Evolutionary conservation across 495 filamentous ascomycete genomes (phyloP), one percentile per base, ranked within the genome.

Genomic region (Trichocladium uniseriatum): DNA sequence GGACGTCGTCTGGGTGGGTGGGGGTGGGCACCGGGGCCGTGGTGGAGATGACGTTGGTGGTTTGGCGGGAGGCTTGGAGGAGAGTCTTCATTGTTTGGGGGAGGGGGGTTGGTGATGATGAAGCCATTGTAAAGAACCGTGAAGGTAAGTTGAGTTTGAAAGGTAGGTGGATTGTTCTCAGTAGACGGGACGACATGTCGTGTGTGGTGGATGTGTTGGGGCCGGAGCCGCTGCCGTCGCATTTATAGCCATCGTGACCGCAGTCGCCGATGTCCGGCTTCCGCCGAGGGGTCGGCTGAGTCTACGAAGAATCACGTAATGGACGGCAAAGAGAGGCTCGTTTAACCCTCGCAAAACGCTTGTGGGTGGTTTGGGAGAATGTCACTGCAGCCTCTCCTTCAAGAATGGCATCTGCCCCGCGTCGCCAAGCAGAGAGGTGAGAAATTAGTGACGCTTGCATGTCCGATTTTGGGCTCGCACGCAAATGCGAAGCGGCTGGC

Each of bases 1-100:
- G 71, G 49, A 82, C 79, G 52, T 82, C 73, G 62, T 49, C 65
- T 55, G 55, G 67, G 55, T 46, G 57, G 24, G 54, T 15, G 4
- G 61, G 61, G 3, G 22, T 52, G 21, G 67, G 61, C 6, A 61
- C 3, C 6, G 68, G 62, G 4, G 54, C 47, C 8, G 53, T 56
- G 37, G 49, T 52, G 34, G 54, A 38, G 46, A 63, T 49, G 29
- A 67, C 20, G 5, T 45, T 32, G 52, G 57, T 48, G 1, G 55
- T 46, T 2, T 51, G 36, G 27, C 49, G 53, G 2, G 59, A 62
- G 21, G 52, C 21, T 40, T 67, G 64, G 37, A 64, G 60, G 32
- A 67, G 54, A 13, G 56, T 54, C 21, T 54, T 59, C 58, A 67
- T 67, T 2, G 52, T 57, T 2, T 39, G 5, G 8, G 61, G 63